A percentile compares a stretch with the other conserved stretches of the same genome.
phyloP scores from a whole-genome alignment of 2,329 filamentous ascomycete genomes.

The Venturia nashicola region DNA sequence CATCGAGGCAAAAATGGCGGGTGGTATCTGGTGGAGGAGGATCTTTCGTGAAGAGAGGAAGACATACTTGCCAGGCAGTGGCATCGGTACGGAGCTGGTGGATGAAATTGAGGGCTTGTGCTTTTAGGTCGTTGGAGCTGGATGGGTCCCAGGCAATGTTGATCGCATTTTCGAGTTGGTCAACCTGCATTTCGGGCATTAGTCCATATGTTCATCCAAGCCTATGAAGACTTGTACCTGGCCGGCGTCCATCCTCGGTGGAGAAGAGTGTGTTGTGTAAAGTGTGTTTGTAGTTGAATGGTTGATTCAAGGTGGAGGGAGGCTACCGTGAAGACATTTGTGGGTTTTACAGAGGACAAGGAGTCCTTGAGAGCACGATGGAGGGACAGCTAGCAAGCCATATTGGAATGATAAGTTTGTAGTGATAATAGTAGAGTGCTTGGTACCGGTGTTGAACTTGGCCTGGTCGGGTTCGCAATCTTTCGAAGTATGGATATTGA shows the following conservation, averaged over 20 bases:
- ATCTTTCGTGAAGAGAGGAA: slow-evolving; percentile 68
- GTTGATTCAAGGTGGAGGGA: neutral
- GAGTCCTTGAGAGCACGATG: slow-evolving; percentile 4
- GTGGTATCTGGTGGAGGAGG: slow-evolving; percentile 72
- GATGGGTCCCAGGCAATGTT: slow-evolving; percentile 80
- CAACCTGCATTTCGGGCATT: neutral
- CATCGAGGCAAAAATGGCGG: slow-evolving; percentile 78
- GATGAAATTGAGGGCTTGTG: slow-evolving; percentile 71
- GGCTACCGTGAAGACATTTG: slow-evolving; percentile 7
- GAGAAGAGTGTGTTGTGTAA: neutral
- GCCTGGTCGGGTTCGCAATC: neutral
- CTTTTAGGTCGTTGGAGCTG: slow-evolving; percentile 62
- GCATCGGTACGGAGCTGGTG: slow-evolving; percentile 69
- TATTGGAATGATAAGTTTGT: neutral
- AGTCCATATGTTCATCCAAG: neutral
- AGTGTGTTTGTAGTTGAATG: neutral
- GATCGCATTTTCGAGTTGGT: slow-evolving; percentile 84
- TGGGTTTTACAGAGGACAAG: slow-evolving; percentile 4
- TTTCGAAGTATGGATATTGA: neutral
- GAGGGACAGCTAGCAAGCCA: slow-evolving; percentile 1
- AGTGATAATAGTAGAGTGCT: neutral
- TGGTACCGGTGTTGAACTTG: neutral
- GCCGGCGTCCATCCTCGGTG: slow-evolving; percentile 5
- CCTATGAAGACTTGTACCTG: slow-evolving; percentile 5
- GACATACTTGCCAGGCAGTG: slow-evolving; percentile 82